Conservation (phyloP, 139 green algal genomes). For the Chlorella vulgaris region DNA sequence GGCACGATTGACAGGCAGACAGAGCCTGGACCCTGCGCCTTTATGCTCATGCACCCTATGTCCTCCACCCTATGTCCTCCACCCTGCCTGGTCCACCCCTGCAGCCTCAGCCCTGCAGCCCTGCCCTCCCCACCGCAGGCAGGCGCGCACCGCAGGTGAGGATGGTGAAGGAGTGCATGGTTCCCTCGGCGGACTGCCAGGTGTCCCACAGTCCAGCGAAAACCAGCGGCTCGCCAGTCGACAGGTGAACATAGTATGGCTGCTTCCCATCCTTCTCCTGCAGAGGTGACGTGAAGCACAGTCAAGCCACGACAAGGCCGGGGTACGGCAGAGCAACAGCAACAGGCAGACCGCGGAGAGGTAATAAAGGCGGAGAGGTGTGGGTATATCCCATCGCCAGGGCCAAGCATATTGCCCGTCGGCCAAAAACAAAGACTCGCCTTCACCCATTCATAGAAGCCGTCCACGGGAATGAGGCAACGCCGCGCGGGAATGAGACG, state of each 20-base stretch:
- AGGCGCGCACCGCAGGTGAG: slow-evolving; percentile 63
- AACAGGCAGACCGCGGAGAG: no score
- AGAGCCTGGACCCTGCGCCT: no score
- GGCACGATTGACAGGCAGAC: no score
- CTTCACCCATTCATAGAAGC: slow-evolving; percentile 88
- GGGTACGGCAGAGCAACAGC: not conserved
- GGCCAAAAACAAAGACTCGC: no score
- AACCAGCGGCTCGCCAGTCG: slow-evolving; percentile 37
- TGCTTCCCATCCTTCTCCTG: slow-evolving; percentile 52
- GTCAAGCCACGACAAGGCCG: not conserved
- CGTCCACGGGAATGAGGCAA: slow-evolving; percentile 75
- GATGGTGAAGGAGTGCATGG: slow-evolving; percentile 74
- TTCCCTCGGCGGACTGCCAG: slow-evolving; percentile 13
- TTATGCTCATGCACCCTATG: no score
- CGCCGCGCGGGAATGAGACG: slow-evolving; percentile 58
- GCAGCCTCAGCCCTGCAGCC: no score
- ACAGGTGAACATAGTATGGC: slow-evolving; percentile 72
- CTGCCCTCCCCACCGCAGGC: no score
- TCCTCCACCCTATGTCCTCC: no score
- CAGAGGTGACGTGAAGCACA: not conserved
- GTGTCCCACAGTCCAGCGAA: slow-evolving; percentile 57
- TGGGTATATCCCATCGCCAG: not conserved
- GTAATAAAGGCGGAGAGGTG: no score
- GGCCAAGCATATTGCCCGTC: not conserved
- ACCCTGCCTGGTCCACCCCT: no score